Base-by-base conservation (phyloP, 768 basidiomycete species). In the Fistulinella prunicolor region DNA sequence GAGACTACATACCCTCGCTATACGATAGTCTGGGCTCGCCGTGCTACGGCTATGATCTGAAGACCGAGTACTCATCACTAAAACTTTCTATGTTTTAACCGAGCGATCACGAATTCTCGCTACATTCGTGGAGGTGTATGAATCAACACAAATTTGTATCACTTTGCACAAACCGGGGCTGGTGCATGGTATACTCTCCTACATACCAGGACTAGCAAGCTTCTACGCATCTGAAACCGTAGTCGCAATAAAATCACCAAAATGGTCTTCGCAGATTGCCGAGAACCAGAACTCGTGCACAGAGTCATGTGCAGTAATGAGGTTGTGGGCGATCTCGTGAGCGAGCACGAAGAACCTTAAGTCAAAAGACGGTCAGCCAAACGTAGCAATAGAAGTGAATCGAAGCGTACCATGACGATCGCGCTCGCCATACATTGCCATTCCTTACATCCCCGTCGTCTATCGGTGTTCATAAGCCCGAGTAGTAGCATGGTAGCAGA, bases 371-470 rank as follows among this genome's bases (percentile, higher is more conserved):
- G 6, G 17, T 36, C 17, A 36, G 17, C 17, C 17, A n/a, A n/a
- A 12, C 4, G 13, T 32, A 8, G 30, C 30, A 32, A 12, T 6
- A n/a, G n/a, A n/a, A 12, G 13, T 14, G 30, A 32, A 9, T 3
- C 13, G 13, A 12, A 14, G 9, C 30, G 13, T 14, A 49, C 47
- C 47, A 49, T 17, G 42, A 44, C 6, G 36, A 19, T 9, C 37
- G 24, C 19, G 47, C 52, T 24, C 16, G 39, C 9, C 22, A 20
- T 38, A 2, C 9, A 6, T 44, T 30, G n/a, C 37, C 40, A 0
- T 28, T 23, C 37, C 35, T 37, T 19, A 53, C 48, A 19, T 46
- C 49, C 13, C 38, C 3, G 37, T 53, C 30, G 13, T 53, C 52
- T 53, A 23, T 44, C 16, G 9, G 8, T 1, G 30, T 2, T 7